Evolutionary conservation across 2,329 filamentous ascomycete genomes (phyloP).

Genomic region (Diaporthe eres): DNA sequence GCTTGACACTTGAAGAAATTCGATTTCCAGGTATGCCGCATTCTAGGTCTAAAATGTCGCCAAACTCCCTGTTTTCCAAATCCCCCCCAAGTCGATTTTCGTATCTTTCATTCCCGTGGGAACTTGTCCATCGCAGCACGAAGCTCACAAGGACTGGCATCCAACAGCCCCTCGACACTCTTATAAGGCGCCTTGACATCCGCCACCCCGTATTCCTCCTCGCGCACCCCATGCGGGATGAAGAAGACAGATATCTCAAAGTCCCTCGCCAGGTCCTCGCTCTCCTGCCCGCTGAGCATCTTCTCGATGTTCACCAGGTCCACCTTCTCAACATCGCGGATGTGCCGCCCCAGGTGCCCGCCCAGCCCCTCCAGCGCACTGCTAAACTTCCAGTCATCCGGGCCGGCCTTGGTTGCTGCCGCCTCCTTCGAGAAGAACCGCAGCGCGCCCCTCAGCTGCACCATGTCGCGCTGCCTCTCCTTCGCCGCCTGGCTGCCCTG

Average conservation of each 20-base stretch:
- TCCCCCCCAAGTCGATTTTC: background rate
- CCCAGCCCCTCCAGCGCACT: background rate
- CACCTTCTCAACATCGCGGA: slow-evolving; percentile 25
- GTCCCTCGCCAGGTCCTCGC: slow-evolving; percentile 35
- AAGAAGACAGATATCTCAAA: slow-evolving; percentile 28
- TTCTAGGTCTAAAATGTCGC: background rate
- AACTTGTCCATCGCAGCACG: slow-evolving; percentile 3
- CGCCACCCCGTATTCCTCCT: background rate
- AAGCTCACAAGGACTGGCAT: slow-evolving; percentile 14
- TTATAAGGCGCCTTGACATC: slow-evolving; percentile 17
- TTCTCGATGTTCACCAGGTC: slow-evolving; percentile 39
- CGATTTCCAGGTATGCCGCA: background rate
- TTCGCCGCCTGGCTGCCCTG: slow-evolving; percentile 26
- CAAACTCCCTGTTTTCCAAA: background rate
- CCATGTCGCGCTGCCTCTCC: slow-evolving; percentile 23
- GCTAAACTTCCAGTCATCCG: background rate
- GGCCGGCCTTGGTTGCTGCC: background rate
- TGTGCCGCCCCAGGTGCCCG: slow-evolving; percentile 15
- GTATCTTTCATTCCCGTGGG: too few species aligned
- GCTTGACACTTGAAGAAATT: background rate
- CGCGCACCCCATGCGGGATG: slow-evolving; percentile 19
- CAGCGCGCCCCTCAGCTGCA: background rate
- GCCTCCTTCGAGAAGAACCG: background rate
- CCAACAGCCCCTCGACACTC: slow-evolving; percentile 21
- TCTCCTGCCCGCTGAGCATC: slow-evolving; percentile 27